Base-by-base conservation (phyloP, 495 filamentous ascomycete genomes). In the Trichoderma reesei region DNA sequence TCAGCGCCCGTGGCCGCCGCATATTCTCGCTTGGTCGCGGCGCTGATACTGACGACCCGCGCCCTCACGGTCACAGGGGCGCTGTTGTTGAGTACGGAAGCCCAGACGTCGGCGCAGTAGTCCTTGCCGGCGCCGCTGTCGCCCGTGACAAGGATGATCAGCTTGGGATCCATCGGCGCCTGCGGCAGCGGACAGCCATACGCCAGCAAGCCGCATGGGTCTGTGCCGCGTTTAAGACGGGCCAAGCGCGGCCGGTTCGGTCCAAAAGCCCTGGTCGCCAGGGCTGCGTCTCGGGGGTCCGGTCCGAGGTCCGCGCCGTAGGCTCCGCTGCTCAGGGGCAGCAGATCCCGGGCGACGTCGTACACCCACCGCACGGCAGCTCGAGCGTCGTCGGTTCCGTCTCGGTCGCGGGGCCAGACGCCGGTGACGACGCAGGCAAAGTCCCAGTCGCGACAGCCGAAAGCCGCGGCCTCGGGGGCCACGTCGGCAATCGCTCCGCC, bases 351-450 rank as follows among this genome's bases (percentile, higher is more conserved):
- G 64, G 72, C 80, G 66, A 82, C 72, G 7, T 76, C 69, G 70
- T 87, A 88, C 59, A 87, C 85, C 85, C 85, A 88, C 39, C 60
- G 65, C 39, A 82, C 70, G 59, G 74, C 74, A 61, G 72, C 69
- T 69, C 42, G 75, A 68, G 80, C 73, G 16, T 68, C 61, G 67
- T 77, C 72, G n/a, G 76, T 79, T 63, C 72, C 76, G 73, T 86
- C 82, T 74, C 84, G 72, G 16, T 83, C 74, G 62, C 83, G 79
- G 31, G 72, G 70, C 85, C 85, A 88, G 68, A 86, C 79, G 46
- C 83, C 83, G n/a, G 85, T 86, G 63, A 88, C 65, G 31, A 86
- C 82, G 64, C 84, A 86, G 63, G 85, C 84, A 76, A 81, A 87
- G 60, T 81, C 77, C 84, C 84, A 88, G 71, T 83, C 77, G 75